These are phyloP conservation scores for Pseudogymnoascus sp. DNA, from an alignment of 2,329 filamentous ascomycete genomes.

Conservation along the genomic window DNA sequence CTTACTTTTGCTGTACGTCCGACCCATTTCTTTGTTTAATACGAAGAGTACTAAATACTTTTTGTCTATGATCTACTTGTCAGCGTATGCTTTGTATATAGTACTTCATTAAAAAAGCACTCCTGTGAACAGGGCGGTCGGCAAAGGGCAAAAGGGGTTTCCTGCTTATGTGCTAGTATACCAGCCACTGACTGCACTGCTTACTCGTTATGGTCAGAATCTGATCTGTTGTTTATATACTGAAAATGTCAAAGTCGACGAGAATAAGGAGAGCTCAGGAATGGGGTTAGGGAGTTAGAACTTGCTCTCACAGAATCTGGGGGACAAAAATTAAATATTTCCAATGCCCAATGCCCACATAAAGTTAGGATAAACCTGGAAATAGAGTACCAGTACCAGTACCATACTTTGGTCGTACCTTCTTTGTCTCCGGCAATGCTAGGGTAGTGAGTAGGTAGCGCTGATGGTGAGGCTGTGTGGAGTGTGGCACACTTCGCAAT, in stretches of 20 bases:
- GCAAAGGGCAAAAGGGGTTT: background rate
- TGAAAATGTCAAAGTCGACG: background rate
- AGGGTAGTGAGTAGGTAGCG: background rate
- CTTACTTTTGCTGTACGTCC: background rate
- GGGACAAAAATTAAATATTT: background rate
- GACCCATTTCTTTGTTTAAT: slow-evolving; percentile 4
- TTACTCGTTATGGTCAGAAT: background rate
- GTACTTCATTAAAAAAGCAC: background rate
- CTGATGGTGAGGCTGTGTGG: slow-evolving; percentile 7
- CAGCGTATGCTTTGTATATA: background rate
- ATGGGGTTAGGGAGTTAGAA: background rate
- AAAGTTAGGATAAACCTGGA: background rate
- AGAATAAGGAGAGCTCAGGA: too few relatives aligned
- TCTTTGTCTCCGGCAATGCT: slow-evolving; percentile 4
- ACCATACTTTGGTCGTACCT: background rate
- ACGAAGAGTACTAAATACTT: slow-evolving; percentile 4
- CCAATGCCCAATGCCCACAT: background rate
- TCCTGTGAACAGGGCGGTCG: background rate
- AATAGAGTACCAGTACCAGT: background rate
- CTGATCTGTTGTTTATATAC: background rate
- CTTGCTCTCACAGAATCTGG: background rate
- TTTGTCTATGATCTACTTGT: background rate
- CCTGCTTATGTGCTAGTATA: background rate
- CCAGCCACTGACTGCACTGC: too few relatives aligned
- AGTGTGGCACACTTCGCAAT: slow-evolving; percentile 7